Base-by-base conservation (phyloP, 352 stramenopile genomes). In the Phytophthora litchii region DNA sequence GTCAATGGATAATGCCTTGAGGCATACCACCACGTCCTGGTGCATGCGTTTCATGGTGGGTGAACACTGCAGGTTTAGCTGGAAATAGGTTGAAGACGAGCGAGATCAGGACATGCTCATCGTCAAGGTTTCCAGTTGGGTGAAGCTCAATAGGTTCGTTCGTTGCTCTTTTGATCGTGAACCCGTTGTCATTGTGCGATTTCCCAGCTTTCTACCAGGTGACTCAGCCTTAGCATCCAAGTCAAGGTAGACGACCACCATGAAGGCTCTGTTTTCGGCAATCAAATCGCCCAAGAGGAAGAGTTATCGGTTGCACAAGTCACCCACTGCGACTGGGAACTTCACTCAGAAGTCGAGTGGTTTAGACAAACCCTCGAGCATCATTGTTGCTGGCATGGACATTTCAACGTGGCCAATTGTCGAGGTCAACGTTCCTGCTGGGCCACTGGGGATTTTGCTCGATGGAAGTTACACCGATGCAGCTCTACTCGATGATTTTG, bases 401-500 rank as follows among this genome's bases (percentile, higher is more conserved):
- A 62, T 76, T 17, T 63, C 54, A 0, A 36, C 38, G 13, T 76
- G 67, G 67, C 12, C 36, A 13, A 46, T 61, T 6, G 55, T 74
- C 45, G 68, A 83, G 16, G 64, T 93, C 16, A 23, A 38, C 2
- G 78, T 90, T 52, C 64, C 74, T 14, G 74, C 79, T 11, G 83
- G 83, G 8, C 78, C 83, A 17, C 66, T 93, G 10, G 83, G 80
- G 34, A 86, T 93, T 54, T 32, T 93, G 37, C 74, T 93, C 20
- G 80, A 91, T 44, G 71, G 68, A 50, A 74, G 64, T 16, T 64
- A 60, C 29, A 37, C 42, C 3, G 41, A 70, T 29, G 69, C 70
- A 3, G 70, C 79, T 12, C n/a, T 90, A 48, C 78, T 93, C 35
- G 80, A 90, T 17, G 76, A 78, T 41, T 93, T 93, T 21, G 77